Conservation (phyloP, 345 rosid species). For the Citrus sp. region DNA sequence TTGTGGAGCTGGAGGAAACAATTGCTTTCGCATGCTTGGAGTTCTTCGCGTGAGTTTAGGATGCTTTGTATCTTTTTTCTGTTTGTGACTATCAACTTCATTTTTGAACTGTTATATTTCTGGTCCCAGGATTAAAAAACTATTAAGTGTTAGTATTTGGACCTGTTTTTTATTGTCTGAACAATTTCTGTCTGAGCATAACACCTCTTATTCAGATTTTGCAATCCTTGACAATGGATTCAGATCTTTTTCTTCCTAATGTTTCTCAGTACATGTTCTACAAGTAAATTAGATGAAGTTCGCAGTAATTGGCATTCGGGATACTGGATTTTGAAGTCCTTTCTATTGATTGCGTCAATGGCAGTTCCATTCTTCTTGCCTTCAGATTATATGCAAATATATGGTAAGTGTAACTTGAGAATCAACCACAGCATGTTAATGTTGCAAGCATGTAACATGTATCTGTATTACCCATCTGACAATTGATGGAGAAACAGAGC, state of each 20-base stretch:
- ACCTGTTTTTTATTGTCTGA: background rate
- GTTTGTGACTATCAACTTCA: background rate
- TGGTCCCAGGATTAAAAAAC: background rate
- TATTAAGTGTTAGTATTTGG: background rate
- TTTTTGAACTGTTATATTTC: background rate
- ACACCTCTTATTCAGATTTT: background rate
- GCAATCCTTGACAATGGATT: conserved; percentile 37
- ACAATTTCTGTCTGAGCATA: background rate
- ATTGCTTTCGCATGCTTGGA: conserved; percentile 63
- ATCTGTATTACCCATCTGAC: background rate
- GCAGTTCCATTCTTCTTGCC: conserved; percentile 61
- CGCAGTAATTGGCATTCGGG: conserved; percentile 73
- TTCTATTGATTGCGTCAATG: conserved; percentile 46
- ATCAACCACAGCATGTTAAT: background rate
- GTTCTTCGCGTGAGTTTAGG: conserved; percentile 92
- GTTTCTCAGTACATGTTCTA: conserved; percentile 58
- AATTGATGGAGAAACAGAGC: background rate
- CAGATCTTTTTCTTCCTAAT: conserved; percentile 80
- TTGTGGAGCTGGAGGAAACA: conserved; percentile 57
- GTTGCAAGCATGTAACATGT: background rate
- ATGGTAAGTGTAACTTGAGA: conserved; percentile 44
- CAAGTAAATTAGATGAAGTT: conserved; percentile 51
- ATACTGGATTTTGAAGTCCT: conserved; percentile 58
- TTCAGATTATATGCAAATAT: conserved; percentile 53
- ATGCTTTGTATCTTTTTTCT: conserved; percentile 72